These are phyloP conservation scores for Vararia minispora DNA, from an alignment of 768 basidiomycete genomes.

Conservation along the genomic window DNA sequence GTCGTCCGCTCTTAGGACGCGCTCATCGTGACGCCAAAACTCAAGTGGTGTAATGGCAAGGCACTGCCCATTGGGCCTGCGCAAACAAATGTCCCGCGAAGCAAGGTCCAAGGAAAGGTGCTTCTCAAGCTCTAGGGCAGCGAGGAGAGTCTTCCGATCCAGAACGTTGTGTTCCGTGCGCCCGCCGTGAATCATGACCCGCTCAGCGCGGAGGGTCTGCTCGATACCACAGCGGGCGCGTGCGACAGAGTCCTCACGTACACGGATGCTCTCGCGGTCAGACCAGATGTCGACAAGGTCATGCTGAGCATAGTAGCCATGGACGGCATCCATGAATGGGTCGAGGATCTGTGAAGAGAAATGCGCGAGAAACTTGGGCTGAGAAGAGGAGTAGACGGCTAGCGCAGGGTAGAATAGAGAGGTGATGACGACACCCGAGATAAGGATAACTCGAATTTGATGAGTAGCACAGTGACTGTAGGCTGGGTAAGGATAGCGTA, in stretches of 20 bases:
- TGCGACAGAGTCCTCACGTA: slow-evolving; percentile 59
- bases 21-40: slow-evolving; percentile 63
- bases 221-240: slow-evolving; percentile 62
- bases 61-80: slow-evolving; percentile 41
- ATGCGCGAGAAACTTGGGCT: slow-evolving; percentile 45
- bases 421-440: slow-evolving; percentile 80
- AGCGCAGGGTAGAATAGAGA: slow-evolving; percentile 88
- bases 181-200: slow-evolving; percentile 57
- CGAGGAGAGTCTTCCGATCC: slow-evolving; percentile 48
- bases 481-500: background rate
- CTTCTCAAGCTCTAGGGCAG: slow-evolving; percentile 54
- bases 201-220: slow-evolving; percentile 65
- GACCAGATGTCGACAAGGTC: slow-evolving; percentile 70
- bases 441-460: slow-evolving; percentile 81
- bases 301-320: slow-evolving; percentile 41
- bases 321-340: slow-evolving; percentile 42
- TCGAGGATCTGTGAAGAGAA: slow-evolving; percentile 48
- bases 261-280: slow-evolving; percentile 46
- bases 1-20: slow-evolving; percentile 36
- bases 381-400: slow-evolving; percentile 68
- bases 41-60: slow-evolving; percentile 62
- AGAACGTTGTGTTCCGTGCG: slow-evolving; percentile 40
- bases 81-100: slow-evolving; percentile 41
- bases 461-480: slow-evolving; percentile 80
- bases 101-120: slow-evolving; percentile 36